Evolutionary conservation across 805 yeast genomes (phyloP).

Genomic region (Ogataea saltuana): DNA sequence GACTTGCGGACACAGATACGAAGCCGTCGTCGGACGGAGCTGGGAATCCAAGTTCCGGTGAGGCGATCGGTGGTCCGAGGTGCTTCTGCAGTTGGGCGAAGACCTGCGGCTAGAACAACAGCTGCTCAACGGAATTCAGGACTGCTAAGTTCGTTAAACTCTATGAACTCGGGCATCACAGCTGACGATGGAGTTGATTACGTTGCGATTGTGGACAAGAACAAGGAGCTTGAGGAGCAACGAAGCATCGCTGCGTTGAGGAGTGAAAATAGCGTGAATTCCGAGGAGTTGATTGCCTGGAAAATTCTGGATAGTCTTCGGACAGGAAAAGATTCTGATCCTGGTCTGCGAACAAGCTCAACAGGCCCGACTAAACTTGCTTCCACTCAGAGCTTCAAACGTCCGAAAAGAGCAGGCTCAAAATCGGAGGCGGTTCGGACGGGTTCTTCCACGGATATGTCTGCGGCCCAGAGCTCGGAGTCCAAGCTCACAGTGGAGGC

Average conservation of each 20-base stretch:
- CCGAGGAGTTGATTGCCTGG: conserved; percentile 33
- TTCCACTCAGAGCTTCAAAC: conserved; percentile 18
- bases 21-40: conserved; percentile 20
- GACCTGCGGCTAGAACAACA: too few relatives aligned
- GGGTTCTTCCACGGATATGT: not conserved
- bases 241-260: conserved; percentile 7
- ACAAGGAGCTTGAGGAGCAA: conserved; percentile 16
- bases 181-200: conserved; percentile 27
- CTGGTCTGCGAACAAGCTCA: not conserved
- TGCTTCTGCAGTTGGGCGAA: too few relatives aligned
- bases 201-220: conserved; percentile 27
- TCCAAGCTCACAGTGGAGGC: conserved; percentile 26
- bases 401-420: conserved; percentile 16
- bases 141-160: too few relatives aligned
- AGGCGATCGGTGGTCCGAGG: conserved; percentile 6
- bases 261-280: conserved; percentile 1
- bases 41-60: conserved; percentile 23
- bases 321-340: conserved; percentile 10
- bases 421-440: conserved; percentile 4
- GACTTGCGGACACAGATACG: conserved; percentile 28
- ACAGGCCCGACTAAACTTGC: too few relatives aligned
- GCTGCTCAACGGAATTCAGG: too few relatives aligned
- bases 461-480: not conserved
- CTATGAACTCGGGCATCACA: too few relatives aligned
- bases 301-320: conserved; percentile 29